Evolutionary conservation across 78 protist genomes (phyloP), one percentile per base, ranked within the genome.

Genomic region (Cavenderia fasciculata): DNA sequence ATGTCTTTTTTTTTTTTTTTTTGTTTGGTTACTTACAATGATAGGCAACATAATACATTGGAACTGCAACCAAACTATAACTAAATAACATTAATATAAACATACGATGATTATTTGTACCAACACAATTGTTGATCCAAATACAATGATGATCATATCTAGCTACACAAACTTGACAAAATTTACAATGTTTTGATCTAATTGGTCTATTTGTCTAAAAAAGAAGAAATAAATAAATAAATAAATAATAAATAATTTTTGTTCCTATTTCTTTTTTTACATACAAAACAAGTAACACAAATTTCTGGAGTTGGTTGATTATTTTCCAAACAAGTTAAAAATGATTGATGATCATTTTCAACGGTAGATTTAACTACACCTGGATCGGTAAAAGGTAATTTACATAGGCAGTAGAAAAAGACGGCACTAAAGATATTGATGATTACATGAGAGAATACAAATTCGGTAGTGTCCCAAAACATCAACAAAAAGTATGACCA

Each of bases 81-180:
- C 61, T 19, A 21, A 62, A 12, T 25, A 87, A 27, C 4, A 56
- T 18, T 16, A 87, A 23, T 18, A 87, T 41, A 46, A 87, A 87
- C 36, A 47, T n/a, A 25, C 90, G 68, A 47, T 71, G 86, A 51
- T 76, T 74, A 38, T 46, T 44, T 7, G 77, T 47, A 44, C 94
- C 94, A 59, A 91, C 90, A 57, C 94, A 91, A 62, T 91, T 91
- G 59, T 91, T 91, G 38, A 91, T 73, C 94, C 94, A 92, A 43
- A 85, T 74, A 71, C 95, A 92, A 38, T 92, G 95, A 62, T 92
- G 95, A 40, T 92, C 95, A 27, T 40, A 86, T 65, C 93, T 47
- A 16, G 86, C 87, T 2, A 92, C 92, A 61, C 95, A 92, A 19
- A 16, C 16, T 21, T 86, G 66, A 46, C 95, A 92, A 54, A 92